Evolutionary conservation across 768 basidiomycete genomes (phyloP), one percentile per base, ranked within the genome.

Genomic region (Lentinula detonsa): DNA sequence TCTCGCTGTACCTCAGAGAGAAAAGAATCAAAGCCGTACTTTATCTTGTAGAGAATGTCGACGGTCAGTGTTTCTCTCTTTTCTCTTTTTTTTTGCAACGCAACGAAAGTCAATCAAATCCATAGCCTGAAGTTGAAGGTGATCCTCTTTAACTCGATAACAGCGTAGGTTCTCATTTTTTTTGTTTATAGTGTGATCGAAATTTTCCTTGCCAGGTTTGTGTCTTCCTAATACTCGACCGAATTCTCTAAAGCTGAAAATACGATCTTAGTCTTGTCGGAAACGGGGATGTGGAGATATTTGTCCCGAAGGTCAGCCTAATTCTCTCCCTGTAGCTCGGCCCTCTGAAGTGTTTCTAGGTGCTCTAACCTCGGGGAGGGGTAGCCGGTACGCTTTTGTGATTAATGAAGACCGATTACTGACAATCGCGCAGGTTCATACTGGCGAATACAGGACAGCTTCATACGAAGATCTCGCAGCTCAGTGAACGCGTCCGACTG

Each of bases 371-470:
- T 85, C 84, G 40, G 84, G 84, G 57, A 78, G 81, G 62, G 84
- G 85, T 69, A 85, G 84, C 74, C 83, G 85, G 85, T 82, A 67
- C 59, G 76, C 69, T 59, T 46, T 49, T 55, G 50, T 57, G 50
- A 51, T 23, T 35, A 42, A 18, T 18, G 59, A 40, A 60, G 66
- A 50, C 59, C 55, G 57, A 39, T 62, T 51, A 49, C 37, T 48
- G 48, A 52, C 53, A 63, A 35, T 51, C 49, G 35, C 61, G 50
- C 62, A 85, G 85, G 58, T 87, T 87, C 63, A 87, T 87, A 64
- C 81, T 87, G 39, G 85, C 85, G 13, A 85, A 85, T 65, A 85
- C 85, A 7, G 85, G 85, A 62, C 83, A 85, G 66, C 72, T 87
- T 42, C 86, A 87, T 64, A 81, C 82, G 37, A 86, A 85, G 71